Percentiles rank a stretch among this genome's conserved stretches.
These are phyloP conservation scores for Kwoniella pini DNA, from an alignment of 768 basidiomycete species.

Conservation along the genomic window DNA sequence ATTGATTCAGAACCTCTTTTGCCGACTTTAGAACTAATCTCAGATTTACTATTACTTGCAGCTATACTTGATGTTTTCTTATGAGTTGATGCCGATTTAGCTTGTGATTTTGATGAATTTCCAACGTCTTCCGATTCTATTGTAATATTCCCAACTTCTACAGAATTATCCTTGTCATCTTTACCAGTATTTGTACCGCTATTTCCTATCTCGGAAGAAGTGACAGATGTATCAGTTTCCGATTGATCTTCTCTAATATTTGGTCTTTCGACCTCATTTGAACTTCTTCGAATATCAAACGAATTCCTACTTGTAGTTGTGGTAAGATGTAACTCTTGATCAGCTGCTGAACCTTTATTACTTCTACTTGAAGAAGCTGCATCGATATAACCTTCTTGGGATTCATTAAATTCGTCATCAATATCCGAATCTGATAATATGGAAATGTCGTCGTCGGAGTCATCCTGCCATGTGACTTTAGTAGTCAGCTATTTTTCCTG, in stretches of 20 bases:
- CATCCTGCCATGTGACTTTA: slow-evolving; percentile 14
- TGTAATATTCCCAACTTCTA: slow-evolving; percentile 15
- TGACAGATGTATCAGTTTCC: slow-evolving; percentile 3
- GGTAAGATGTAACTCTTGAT: slow-evolving; percentile 22
- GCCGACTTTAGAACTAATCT: not conserved
- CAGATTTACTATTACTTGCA: not conserved
- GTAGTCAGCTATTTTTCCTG: not conserved
- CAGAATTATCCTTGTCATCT: not conserved
- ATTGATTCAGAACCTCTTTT: no score
- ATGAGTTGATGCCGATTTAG: not conserved
- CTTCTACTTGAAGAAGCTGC: not conserved
- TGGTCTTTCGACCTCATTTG: slow-evolving; percentile 23
- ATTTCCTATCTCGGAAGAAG: not conserved
- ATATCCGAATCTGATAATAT: slow-evolving; percentile 47
- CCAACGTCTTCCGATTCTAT: slow-evolving; percentile 18
- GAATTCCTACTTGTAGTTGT: slow-evolving; percentile 28
- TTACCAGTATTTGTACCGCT: not conserved
- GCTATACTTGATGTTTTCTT: not conserved
- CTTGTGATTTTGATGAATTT: slow-evolving; percentile 2
- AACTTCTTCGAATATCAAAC: not conserved
- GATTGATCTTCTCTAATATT: not conserved
- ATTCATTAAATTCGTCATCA: slow-evolving; percentile 40
- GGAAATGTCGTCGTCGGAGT: slow-evolving; percentile 38
- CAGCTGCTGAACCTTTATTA: not conserved
- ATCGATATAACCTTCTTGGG: not conserved